Evolutionary conservation across 164 flowering plant genomes (phyloP), one percentile per base, ranked within the genome.

Genomic region (Vitis vinifera): DNA sequence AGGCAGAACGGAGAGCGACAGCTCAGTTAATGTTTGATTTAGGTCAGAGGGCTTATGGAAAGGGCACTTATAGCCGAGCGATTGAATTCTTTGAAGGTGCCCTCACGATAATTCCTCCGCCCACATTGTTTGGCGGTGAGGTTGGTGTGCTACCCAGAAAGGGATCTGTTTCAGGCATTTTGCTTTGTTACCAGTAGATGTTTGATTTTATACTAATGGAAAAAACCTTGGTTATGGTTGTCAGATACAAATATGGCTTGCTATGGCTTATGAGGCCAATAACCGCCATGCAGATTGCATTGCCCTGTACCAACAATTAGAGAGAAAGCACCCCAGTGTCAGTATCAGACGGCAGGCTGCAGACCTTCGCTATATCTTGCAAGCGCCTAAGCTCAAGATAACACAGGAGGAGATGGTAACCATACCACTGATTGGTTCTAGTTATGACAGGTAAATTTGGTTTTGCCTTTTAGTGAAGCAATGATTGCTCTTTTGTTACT

Each of bases 181-280:
- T 50, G 27, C 27, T 23, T 23, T 23, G 27, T 1, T 23, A 23
- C 27, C 27, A 23, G 27, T 23, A 23, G 27, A 23, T 23, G 9
- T 47, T 62, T 63, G 69, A 12, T 52, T 8, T 11, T 14, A 15
- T 30, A 55, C 65, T 71, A 13, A 63, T 58, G 15, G 51, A 8
- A 15, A 69, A n/a, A 14, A 12, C 5, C 71, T 17, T 27, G 51
- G 66, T 58, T 66, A 62, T 62, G 63, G 13, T 68, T 52, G 74
- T 64, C 86, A 95, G 99, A 95, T 92, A 67, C 98, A 92, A 74
- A 92, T 92, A 81, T 95, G 99, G 99, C 89, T 95, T 55, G 99
- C 99, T 16, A 92, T 95, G 98, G 99, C 99, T 31, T 95, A 95
- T 62, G 99, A 92, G 74, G 99, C 99, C 19, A 90, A 92, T 65